Percentiles rank a stretch among this genome's conserved stretches.
Conservation (phyloP, 2,329 filamentous ascomycete species). For the Pseudogymnoascus sp. region DNA sequence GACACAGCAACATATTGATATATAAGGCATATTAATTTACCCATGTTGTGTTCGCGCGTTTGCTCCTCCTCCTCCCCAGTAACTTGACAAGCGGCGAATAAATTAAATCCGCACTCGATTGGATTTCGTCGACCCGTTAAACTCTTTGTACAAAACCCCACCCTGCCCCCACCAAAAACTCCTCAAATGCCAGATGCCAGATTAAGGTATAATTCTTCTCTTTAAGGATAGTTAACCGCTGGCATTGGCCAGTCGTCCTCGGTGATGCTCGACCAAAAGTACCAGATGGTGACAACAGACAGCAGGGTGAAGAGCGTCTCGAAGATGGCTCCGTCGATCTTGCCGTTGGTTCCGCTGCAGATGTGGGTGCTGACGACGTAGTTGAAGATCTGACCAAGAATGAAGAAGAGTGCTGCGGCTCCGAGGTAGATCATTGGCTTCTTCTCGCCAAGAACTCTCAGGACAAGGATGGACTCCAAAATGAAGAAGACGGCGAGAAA, state of each 20-base stretch:
- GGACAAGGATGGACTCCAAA: slow-evolving; percentile 74
- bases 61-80: background rate
- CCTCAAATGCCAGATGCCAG: slow-evolving; percentile 18
- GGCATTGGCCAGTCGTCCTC: slow-evolving; percentile 90
- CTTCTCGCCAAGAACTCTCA: slow-evolving; percentile 77
- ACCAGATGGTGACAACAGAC: slow-evolving; percentile 75
- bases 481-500: slow-evolving; percentile 85
- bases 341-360: slow-evolving; percentile 72
- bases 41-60: background rate
- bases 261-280: slow-evolving; percentile 98
- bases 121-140: slow-evolving; percentile 1
- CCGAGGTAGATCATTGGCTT: slow-evolving; percentile 87
- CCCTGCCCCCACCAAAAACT: background rate
- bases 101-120: background rate
- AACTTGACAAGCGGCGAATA: background rate
- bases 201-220: slow-evolving; percentile 33
- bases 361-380: slow-evolving; percentile 89
- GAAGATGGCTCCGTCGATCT: slow-evolving; percentile 89
- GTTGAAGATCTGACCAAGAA: slow-evolving; percentile 90
- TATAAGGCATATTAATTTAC: slow-evolving; percentile 6
- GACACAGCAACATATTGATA: slow-evolving; percentile 7
- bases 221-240: slow-evolving; percentile 15
- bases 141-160: slow-evolving; percentile 1
- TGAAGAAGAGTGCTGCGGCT: slow-evolving; percentile 71
- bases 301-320: slow-evolving; percentile 86